phyloP scores from a whole-genome alignment of 1,284 basidiomycete species.

The Fomitopsis pinicola region DNA sequence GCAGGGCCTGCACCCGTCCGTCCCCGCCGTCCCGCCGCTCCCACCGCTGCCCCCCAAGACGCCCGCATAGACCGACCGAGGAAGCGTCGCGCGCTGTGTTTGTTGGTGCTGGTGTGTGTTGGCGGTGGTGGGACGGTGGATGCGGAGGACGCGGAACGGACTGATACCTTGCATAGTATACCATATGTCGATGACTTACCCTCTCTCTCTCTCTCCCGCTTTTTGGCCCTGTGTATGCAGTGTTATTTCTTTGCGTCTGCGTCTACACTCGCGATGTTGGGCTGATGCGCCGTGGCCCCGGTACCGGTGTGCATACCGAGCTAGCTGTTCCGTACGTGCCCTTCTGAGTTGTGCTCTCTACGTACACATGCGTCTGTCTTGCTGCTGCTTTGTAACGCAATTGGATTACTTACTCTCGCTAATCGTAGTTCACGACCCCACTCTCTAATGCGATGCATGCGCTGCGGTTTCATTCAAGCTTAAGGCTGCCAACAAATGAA shows the following conservation, averaged over 20 bases:
- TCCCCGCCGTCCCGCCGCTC: slow-evolving; percentile 16
- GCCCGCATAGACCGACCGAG: not conserved
- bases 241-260: not conserved
- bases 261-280: not conserved
- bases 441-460: not conserved
- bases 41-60: slow-evolving; percentile 19
- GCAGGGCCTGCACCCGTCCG: slow-evolving; percentile 18
- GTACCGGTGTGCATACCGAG: too few relatives aligned
- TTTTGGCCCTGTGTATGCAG: not conserved
- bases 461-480: too few relatives aligned
- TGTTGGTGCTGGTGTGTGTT: not conserved
- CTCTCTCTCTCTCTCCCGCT: not conserved
- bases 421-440: too few relatives aligned
- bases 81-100: not conserved
- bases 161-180: slow-evolving; percentile 23
- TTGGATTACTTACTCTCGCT: too few relatives aligned
- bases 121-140: not conserved
- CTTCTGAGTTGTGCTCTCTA: too few relatives aligned
- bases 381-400: too few relatives aligned
- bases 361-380: too few relatives aligned
- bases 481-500: too few relatives aligned
- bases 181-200: not conserved
- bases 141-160: slow-evolving; percentile 6
- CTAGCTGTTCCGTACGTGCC: too few relatives aligned
- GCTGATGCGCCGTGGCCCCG: not conserved